Evolutionary conservation across 208 protist species (phyloP), one percentile per base, ranked within the genome.

Genomic region (Porcisia hertigi): DNA sequence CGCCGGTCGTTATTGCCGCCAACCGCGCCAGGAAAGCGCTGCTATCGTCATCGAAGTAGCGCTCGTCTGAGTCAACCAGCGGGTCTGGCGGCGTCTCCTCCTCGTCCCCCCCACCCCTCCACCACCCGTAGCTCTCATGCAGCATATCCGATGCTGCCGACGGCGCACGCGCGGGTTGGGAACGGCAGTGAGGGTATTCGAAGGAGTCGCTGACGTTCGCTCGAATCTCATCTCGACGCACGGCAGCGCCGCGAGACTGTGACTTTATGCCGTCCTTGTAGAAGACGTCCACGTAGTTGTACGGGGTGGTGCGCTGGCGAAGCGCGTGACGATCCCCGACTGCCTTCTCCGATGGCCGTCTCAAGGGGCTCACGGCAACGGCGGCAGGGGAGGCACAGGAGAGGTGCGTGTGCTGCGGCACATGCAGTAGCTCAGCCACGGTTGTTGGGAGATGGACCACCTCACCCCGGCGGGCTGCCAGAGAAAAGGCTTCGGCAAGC

Each of bases 371-470:
- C 30, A 41, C 69, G 43, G 45, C 39, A 6, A 43, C 20, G 53
- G 20, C 30, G 63, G 30, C 30, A 0, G 12, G 16, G n/a, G 62
- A 1, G 36, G 70, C 5, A 12, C n/a, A n/a, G n/a, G 71, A 39
- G 41, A 87, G 41, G 14, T 14, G 47, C n/a, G 63, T 45, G 74
- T 84, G 84, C 60, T 76, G 63, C 36, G 84, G 84, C 23, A 76
- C 80, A 3, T 59, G 64, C 41, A 88, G 66, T 3, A 79, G 76
- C 55, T 77, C 75, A 14, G 67, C 52, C 59, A 83, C 58, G 2
- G 73, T 78, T 14, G 75, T 60, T 23, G 84, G 84, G 34, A 88
- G 47, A 8, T 74, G 75, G 55, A 88, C 74, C 0, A 88, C 84
- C 6, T 65, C 73, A 18, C 74, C 79, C 43, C 39, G 47, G 62